Evolutionary conservation across 2,329 filamentous ascomycete genomes (phyloP).

Genomic region (Dactylonectria estremocensis): DNA sequence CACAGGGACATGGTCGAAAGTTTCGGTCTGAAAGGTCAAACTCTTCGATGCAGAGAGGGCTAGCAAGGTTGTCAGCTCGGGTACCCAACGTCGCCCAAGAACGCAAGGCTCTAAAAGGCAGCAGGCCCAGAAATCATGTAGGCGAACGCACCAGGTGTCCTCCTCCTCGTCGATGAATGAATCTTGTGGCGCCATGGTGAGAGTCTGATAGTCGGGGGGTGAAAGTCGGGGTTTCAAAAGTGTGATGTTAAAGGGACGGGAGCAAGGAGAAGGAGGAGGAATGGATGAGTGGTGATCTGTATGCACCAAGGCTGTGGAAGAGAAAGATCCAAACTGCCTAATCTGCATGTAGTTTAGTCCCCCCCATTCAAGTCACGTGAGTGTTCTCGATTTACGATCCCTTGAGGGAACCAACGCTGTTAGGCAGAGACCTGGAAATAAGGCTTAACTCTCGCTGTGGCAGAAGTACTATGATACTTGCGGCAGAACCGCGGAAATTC

Average conservation of each 20-base stretch:
- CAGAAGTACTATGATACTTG: conserved; percentile 39
- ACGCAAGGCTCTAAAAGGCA: conserved; percentile 35
- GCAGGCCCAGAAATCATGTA: conserved; percentile 25
- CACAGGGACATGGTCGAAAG: conserved; percentile 96
- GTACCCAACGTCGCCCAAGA: conserved; percentile 42
- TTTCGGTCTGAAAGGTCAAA: conserved; percentile 98
- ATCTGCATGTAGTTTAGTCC: conserved; percentile 38
- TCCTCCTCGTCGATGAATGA: conserved; percentile 81
- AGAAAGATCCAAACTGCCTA: conserved; percentile 49
- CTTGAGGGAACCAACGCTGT: neutral
- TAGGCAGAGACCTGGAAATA: conserved; percentile 39
- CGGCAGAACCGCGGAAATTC: conserved; percentile 52
- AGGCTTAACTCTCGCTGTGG: neutral
- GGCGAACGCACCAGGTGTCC: conserved; percentile 72
- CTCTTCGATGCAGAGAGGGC: conserved; percentile 98
- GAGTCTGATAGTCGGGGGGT: conserved; percentile 37
- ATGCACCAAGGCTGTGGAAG: conserved; percentile 51
- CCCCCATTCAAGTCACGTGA: conserved; percentile 41
- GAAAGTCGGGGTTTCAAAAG: conserved; percentile 38
- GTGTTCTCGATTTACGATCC: conserved; percentile 22
- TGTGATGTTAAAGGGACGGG: conserved; percentile 44
- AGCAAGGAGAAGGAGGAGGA: conserved; percentile 38
- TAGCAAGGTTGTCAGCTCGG: conserved; percentile 58
- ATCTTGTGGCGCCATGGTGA: conserved; percentile 77
- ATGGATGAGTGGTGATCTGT: conserved; percentile 42